Conservation (phyloP, 306 rosid genomes). For the Aeschynomene evenia region DNA sequence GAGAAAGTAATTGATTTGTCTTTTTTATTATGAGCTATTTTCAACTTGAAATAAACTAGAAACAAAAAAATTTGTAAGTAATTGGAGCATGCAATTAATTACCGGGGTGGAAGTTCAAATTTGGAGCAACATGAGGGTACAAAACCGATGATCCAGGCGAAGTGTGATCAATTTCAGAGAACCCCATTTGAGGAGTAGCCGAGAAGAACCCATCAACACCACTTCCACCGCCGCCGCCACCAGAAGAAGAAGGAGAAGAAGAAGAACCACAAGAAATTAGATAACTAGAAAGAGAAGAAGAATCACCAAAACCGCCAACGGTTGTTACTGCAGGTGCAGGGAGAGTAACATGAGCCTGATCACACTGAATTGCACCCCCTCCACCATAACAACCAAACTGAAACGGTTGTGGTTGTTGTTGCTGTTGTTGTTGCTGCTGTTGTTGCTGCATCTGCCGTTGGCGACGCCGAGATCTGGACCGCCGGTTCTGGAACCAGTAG, state of each 20-base stretch:
- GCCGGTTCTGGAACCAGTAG: conserved; percentile 97
- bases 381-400: not conserved
- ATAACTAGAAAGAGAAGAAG: conserved; percentile 13
- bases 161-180: conserved; percentile 55
- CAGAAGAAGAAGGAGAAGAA: conserved; percentile 8
- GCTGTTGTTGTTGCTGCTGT: conserved; percentile 1
- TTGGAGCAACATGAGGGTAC: conserved; percentile 40
- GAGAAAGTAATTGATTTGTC: too few species aligned
- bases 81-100: conserved; percentile 35
- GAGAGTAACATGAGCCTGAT: not conserved
- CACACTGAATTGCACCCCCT: conserved; percentile 48
- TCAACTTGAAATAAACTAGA: too few species aligned
- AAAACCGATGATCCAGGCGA: conserved; percentile 44
- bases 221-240: not conserved
- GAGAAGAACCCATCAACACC: conserved; percentile 43
- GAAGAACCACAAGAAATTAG: conserved; percentile 41
- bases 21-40: too few species aligned
- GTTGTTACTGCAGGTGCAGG: not conserved
- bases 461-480: conserved; percentile 94
- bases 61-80: not conserved
- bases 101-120: conserved; percentile 62
- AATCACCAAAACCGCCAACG: conserved; percentile 25
- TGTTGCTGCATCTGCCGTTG: conserved; percentile 85
- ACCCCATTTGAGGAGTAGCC: conserved; percentile 50
- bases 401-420: not conserved